Evolutionary conservation across 805 yeast genomes (phyloP).

Genomic region (Isabelozyma rhagii): DNA sequence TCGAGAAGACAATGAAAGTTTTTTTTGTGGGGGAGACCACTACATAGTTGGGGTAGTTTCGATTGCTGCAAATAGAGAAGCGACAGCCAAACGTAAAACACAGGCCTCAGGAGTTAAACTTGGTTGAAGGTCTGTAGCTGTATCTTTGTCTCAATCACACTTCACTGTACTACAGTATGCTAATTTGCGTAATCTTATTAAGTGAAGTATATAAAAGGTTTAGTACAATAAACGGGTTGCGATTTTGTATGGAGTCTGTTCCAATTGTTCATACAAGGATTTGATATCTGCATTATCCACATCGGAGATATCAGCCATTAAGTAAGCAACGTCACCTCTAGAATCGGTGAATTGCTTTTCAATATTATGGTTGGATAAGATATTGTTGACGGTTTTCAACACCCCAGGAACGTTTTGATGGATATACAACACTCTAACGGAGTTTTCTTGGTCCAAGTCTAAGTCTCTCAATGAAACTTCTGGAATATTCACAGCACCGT

Average conservation of each 20-base stretch:
- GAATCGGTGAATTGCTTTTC: conserved; percentile 99
- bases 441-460: conserved; percentile 80
- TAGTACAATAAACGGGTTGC: conserved; percentile 87
- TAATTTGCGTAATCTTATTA: too few species aligned
- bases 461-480: conserved; percentile 89
- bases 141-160: too few species aligned
- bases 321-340: conserved; percentile 90
- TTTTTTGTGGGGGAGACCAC: too few species aligned
- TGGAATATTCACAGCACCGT: conserved; percentile 98
- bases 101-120: too few species aligned
- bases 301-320: conserved; percentile 94
- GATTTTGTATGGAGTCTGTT: conserved; percentile 85
- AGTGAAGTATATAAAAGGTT: neutral
- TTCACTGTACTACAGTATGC: too few species aligned
- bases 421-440: conserved; percentile 91
- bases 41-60: too few species aligned
- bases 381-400: conserved; percentile 93
- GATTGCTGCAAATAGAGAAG: too few species aligned
- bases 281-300: conserved; percentile 82
- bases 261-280: conserved; percentile 77
- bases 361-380: conserved; percentile 89
- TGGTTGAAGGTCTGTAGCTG: too few species aligned
- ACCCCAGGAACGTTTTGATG: conserved; percentile 99
- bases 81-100: too few species aligned
- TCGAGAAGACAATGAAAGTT: too few species aligned